Evolutionary conservation across 139 green algal species (phyloP).

Genomic region (Chlamydomonas sphaeroides): DNA sequence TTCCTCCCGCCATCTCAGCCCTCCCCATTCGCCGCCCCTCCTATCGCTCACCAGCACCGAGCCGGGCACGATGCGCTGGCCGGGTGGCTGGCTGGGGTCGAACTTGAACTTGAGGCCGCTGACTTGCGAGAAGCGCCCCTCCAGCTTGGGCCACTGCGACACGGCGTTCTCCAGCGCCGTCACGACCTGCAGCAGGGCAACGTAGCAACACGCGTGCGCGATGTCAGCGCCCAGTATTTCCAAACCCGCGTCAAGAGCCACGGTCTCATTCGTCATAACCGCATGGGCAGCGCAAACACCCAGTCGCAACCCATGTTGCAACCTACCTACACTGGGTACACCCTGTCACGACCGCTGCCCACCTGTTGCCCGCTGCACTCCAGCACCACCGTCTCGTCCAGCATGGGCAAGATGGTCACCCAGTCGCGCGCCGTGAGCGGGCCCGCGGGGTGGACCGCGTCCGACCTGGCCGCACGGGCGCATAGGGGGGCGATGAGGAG

Average conservation of each 20-base stretch:
- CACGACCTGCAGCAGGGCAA: conserved; percentile 65
- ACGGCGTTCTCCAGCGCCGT: conserved; percentile 76
- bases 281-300: too few species aligned
- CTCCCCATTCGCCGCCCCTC: too few species aligned
- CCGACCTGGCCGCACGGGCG: neutral
- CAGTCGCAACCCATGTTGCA: too few species aligned
- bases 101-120: conserved; percentile 71
- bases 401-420: conserved; percentile 75
- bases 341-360: too few species aligned
- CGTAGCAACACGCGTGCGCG: too few species aligned
- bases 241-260: too few species aligned
- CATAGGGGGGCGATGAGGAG: too few species aligned
- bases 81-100: conserved; percentile 53
- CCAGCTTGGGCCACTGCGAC: conserved; percentile 62
- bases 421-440: conserved; percentile 66
- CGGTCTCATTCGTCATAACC: too few species aligned
- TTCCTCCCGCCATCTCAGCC: too few species aligned
- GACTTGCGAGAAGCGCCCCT: conserved; percentile 77
- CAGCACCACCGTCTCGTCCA: conserved; percentile 61
- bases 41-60: conserved; percentile 49
- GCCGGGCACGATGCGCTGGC: conserved; percentile 50
- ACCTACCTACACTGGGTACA: too few species aligned
- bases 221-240: too few species aligned
- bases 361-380: neutral
- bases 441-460: conserved; percentile 26